Evolutionary conservation across 2,329 filamentous ascomycete genomes (phyloP).

Genomic region (Sporothrix variecibatus): DNA sequence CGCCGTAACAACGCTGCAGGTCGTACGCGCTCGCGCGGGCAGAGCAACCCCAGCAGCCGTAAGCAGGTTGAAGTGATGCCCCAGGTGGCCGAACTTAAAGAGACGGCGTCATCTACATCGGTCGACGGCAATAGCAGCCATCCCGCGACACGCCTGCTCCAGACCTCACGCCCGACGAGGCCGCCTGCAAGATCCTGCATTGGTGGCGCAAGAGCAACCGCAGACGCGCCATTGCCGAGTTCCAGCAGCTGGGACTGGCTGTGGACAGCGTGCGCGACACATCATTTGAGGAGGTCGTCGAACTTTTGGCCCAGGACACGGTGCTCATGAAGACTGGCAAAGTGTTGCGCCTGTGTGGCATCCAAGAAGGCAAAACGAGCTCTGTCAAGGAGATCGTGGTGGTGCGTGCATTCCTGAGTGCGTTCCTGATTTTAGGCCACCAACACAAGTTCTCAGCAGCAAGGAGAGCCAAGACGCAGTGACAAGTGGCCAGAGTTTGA

Average conservation of each 20-base stretch:
- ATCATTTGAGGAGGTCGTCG: slow-evolving; percentile 72
- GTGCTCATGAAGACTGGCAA: slow-evolving; percentile 67
- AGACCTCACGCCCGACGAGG: slow-evolving; percentile 49
- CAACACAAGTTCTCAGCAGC: slow-evolving; percentile 73
- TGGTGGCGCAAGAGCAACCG: slow-evolving; percentile 66
- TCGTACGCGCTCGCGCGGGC: slow-evolving; percentile 50
- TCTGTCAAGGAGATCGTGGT: slow-evolving; percentile 69
- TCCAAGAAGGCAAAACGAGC: slow-evolving; percentile 64
- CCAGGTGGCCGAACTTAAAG: slow-evolving; percentile 53
- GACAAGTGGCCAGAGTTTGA: slow-evolving; percentile 5
- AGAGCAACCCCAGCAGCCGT: slow-evolving; percentile 51
- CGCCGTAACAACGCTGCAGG: slow-evolving; percentile 55
- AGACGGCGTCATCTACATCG: slow-evolving; percentile 38
- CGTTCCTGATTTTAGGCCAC: slow-evolving; percentile 77
- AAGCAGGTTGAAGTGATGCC: slow-evolving; percentile 53
- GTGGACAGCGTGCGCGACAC: slow-evolving; percentile 70
- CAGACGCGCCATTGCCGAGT: slow-evolving; percentile 63
- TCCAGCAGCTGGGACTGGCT: slow-evolving; percentile 65
- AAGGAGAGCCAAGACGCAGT: slow-evolving; percentile 50
- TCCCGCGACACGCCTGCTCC: slow-evolving; percentile 33
- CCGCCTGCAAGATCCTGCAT: slow-evolving; percentile 66
- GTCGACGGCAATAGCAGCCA: not conserved
- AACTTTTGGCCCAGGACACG: slow-evolving; percentile 65
- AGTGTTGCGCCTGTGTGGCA: slow-evolving; percentile 68
- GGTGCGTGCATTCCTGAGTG: slow-evolving; percentile 75